Conservation (phyloP, 352 stramenopile species). For the Phytophthora hibernalis region DNA sequence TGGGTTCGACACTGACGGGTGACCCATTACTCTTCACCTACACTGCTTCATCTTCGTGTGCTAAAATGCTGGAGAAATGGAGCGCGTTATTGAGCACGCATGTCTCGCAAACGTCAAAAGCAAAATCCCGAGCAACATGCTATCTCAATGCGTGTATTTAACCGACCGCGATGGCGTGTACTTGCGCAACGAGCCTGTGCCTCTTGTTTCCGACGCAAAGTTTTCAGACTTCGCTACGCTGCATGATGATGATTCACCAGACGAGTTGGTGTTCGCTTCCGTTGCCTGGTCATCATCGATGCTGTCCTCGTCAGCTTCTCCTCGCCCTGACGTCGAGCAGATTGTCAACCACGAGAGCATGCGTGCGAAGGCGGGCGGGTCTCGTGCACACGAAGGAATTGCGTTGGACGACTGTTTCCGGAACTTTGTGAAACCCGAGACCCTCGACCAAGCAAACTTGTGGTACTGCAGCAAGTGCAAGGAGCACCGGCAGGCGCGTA, state of each 20-base stretch:
- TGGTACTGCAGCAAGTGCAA: conserved; percentile 88
- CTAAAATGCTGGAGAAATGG: conserved; percentile 69
- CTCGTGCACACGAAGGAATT: conserved; percentile 46
- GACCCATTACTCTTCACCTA: conserved; percentile 80
- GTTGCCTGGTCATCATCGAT: conserved; percentile 63
- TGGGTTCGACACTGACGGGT: conserved; percentile 54
- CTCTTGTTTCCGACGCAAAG: conserved; percentile 40
- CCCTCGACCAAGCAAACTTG: conserved; percentile 83
- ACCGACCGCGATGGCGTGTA: conserved; percentile 64
- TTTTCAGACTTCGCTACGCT: conserved; percentile 63
- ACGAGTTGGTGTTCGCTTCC: conserved; percentile 62
- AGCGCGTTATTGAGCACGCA: conserved; percentile 53
- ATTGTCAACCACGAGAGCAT: conserved; percentile 68
- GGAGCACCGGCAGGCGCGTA: conserved; percentile 76
- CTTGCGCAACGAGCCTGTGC: conserved; percentile 60
- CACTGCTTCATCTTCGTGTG: conserved; percentile 61
- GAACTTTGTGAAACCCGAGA: conserved; percentile 88
- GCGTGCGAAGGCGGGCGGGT: conserved; percentile 30
- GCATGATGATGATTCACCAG: conserved; percentile 42
- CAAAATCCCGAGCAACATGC: conserved; percentile 47
- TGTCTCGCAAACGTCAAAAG: conserved; percentile 43
- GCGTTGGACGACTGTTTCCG: conserved; percentile 82
- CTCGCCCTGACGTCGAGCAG: conserved; percentile 57
- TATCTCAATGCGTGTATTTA: conserved; percentile 62
- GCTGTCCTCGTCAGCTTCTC: conserved; percentile 44